phyloP scores from a whole-genome alignment of 164 flowering plant genomes.

The Tinospora cordifolia region DNA sequence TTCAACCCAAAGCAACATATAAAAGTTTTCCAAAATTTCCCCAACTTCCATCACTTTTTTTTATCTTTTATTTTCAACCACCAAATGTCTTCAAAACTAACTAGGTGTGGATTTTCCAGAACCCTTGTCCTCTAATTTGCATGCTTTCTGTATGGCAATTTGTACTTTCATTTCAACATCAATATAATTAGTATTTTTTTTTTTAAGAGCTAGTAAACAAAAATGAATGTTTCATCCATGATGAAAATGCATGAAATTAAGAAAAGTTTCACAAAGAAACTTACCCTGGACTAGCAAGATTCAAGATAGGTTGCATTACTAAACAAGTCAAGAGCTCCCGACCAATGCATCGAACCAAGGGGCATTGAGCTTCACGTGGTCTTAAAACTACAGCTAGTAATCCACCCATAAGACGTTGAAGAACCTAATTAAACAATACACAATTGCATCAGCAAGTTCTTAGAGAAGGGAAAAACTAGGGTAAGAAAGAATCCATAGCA shows the following conservation, averaged over 20 bases:
- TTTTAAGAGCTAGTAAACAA: background rate
- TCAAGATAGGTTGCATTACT: constrained; percentile 85
- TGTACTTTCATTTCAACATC: too few species aligned
- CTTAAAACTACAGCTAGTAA: constrained; percentile 69
- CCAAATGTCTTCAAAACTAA: too few species aligned
- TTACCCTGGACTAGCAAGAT: constrained; percentile 83
- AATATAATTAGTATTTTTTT: background rate
- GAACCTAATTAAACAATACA: constrained; percentile 44
- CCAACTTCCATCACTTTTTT: too few species aligned
- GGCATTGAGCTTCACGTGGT: constrained; percentile 85
- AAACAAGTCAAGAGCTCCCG: constrained; percentile 84
- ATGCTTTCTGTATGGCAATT: too few species aligned
- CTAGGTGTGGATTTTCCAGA: too few species aligned
- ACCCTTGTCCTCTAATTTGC: too few species aligned
- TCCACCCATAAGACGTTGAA: constrained; percentile 75
- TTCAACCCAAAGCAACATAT: too few species aligned
- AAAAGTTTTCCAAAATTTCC: too few species aligned
- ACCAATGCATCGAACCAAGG: constrained; percentile 67
- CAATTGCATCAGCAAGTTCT: constrained; percentile 1
- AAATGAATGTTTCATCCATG: background rate
- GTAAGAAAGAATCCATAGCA: constrained; percentile 13
- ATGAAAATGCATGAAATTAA: background rate
- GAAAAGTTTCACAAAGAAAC: constrained; percentile 11
- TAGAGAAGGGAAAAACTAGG: background rate
- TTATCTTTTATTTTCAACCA: too few species aligned